Conservation (phyloP, 179 eudicot species). For the Corrigiola litoralis region DNA sequence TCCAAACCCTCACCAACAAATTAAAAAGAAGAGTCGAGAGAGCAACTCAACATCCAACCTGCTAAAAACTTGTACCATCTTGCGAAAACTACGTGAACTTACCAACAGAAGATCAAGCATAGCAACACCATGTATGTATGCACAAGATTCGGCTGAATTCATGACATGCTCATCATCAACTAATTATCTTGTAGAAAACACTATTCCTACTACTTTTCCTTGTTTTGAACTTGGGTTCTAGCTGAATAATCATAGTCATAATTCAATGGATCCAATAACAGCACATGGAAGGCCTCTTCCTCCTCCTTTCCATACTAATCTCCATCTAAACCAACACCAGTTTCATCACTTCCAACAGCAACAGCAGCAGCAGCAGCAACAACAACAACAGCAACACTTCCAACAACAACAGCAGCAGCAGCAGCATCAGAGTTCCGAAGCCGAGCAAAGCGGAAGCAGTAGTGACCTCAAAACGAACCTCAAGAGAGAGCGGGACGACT, state of each 20-base stretch:
- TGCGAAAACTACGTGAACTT: constrained; percentile 10
- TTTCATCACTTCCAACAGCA: constrained; percentile 34
- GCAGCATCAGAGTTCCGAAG: constrained; percentile 28
- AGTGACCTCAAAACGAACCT: constrained; percentile 29
- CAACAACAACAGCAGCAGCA: constrained; percentile 25
- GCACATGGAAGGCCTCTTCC: constrained; percentile 39
- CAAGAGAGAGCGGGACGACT: constrained; percentile 43
- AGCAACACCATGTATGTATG: neutral
- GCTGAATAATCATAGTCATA: neutral
- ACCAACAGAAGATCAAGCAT: neutral
- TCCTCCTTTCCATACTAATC: constrained; percentile 40
- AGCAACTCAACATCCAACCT: constrained; percentile 16
- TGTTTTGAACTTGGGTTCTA: neutral
- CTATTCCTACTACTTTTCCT: neutral
- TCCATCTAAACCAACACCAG: constrained; percentile 37
- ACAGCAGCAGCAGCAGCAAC: constrained; percentile 25
- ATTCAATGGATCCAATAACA: constrained; percentile 40
- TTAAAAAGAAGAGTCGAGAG: no score
- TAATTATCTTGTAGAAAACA: neutral
- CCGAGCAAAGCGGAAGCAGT: constrained; percentile 45
- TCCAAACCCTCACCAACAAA: no score
- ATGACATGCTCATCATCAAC: neutral
- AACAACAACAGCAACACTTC: constrained; percentile 10
- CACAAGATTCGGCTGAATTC: neutral
- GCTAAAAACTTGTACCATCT: neutral